Evolutionary conservation across 2,329 filamentous ascomycete genomes (phyloP), one percentile per base, ranked within the genome.

Genomic region (Scopulariopsis brevicaulis): DNA sequence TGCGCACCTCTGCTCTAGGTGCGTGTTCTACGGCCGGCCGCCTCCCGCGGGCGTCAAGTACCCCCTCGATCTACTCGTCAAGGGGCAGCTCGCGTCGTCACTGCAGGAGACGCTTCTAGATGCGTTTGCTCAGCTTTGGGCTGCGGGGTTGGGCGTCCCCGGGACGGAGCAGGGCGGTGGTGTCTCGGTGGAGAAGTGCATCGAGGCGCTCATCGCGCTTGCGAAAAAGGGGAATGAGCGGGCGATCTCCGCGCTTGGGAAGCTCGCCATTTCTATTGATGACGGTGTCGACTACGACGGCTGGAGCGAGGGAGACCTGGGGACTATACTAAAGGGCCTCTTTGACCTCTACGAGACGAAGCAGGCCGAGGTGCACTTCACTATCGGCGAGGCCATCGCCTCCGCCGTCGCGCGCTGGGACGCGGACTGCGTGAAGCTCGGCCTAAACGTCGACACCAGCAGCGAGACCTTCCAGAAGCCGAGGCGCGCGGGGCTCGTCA

Each of bases 311-410:
- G 71, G 69, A 14, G 62, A 70, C 1, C 69, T 88, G 1, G 72
- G 72, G 1, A 72, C 77, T 11, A 80, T 96, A 6, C 71, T 90
- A 14, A 77, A 83, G 12, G 83, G 82, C 32, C 74, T 97, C 0
- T 89, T 92, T 67, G 79, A 79, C 11, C 76, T 97, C 3, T 87
- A 95, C 64, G 91, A 96, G 67, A 83, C 94, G 51, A 89, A 89
- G 63, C 87, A 91, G 64, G 83, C 89, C 0, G 93, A 97, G 68
- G 81, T 92, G 1, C 93, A 96, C 61, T 96, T 99, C 67, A 83
- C 90, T 0, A 84, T 96, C 32, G 94, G 94, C 15, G 92, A 96
- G 68, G 90, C 94, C 14, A 80, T 97, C 57, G 87, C 88, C 53
- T 88, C 88, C 53, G 82, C 87, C 7, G 81, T 89, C 43, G 83